Evolutionary conservation across 1,139 yeast genomes (phyloP), one percentile per base, ranked within the genome.

Genomic region (Protomyces macrosporus): DNA sequence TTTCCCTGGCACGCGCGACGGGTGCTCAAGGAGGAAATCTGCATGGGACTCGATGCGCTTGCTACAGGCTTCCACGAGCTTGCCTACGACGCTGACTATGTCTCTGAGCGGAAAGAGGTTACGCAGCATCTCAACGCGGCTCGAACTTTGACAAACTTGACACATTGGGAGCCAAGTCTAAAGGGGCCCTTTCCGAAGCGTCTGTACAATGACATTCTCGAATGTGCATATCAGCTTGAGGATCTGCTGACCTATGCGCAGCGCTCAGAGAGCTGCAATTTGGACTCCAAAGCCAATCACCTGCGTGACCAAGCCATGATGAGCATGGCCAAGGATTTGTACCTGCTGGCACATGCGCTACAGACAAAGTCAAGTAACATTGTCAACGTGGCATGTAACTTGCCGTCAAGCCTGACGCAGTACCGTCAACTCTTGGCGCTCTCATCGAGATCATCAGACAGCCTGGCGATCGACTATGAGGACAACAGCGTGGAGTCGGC

Each of bases 161-260:
- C 57, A 10, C 39, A 53, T 12, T 53, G 30, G 32, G 57, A 53
- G 57, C 57, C 57, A 10, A 53, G 57, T 23, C 48, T 53, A 9
- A 53, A 53, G 16, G 57, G 57, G 7, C 16, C 34, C 4, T 53
- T 53, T 53, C 57, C 57, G 14, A 40, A 42, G n/a, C 14, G 14
- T 9, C 10, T 40, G 32, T 53, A 30, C 32, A 14, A 33, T 9
- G 48, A 53, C 6, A 30, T 53, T 4, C 34, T 53, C 23, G 36
- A 39, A 23, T 23, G 40, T 10, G 36, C 40, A 14, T 16, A 7
- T n/a, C 32, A 23, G 23, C 37, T 53, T 7, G 45, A 16, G 6
- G 57, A 53, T 30, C 16, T 37, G n/a, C 3, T 42, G 48, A 42
- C 48, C 7, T 42, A 42, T 30, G 34, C 48, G 10, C 35, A 37